Conservation (phyloP, 1,284 basidiomycete species). For the Clitocybe nebularis region DNA sequence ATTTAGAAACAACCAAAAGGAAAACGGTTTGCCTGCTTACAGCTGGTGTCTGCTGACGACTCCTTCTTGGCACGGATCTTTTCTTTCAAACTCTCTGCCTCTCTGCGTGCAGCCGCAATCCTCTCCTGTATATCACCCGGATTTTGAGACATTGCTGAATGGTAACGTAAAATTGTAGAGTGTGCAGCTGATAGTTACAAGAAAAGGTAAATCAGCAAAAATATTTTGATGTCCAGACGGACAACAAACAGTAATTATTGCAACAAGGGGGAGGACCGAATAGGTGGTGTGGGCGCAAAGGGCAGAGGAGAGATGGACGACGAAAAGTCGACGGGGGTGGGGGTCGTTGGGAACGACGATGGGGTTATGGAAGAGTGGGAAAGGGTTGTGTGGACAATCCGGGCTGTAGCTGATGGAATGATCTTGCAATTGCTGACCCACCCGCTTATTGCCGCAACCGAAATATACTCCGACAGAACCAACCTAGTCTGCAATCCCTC, state of each 20-base stretch:
- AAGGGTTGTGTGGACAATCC: constrained; percentile 17
- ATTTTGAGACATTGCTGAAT: constrained; percentile 63
- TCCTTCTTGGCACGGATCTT: constrained; percentile 94
- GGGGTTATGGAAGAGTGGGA: constrained; percentile 16
- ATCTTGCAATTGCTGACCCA: constrained; percentile 22
- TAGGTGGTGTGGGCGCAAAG: constrained; percentile 1
- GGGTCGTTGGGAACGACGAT: constrained; percentile 16
- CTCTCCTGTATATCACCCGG: constrained; percentile 89
- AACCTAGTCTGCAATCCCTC: neutral
- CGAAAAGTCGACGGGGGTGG: constrained; percentile 4
- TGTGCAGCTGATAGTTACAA: neutral
- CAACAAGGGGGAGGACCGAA: no score
- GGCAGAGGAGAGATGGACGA: constrained; percentile 7
- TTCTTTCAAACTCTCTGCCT: constrained; percentile 96
- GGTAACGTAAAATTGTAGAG: neutral
- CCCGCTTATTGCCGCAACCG: constrained; percentile 20
- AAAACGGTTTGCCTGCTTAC: constrained; percentile 46
- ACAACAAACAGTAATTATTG: constrained; percentile 7
- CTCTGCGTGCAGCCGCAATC: constrained; percentile 93
- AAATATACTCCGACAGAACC: constrained; percentile 15
- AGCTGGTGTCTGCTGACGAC: constrained; percentile 92
- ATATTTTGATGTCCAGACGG: constrained; percentile 13
- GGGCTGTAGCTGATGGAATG: constrained; percentile 19
- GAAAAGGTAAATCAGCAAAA: constrained; percentile 1
- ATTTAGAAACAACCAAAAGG: constrained; percentile 18